Conservation (phyloP, 306 rosid species). For the Sicyos edulis region DNA sequence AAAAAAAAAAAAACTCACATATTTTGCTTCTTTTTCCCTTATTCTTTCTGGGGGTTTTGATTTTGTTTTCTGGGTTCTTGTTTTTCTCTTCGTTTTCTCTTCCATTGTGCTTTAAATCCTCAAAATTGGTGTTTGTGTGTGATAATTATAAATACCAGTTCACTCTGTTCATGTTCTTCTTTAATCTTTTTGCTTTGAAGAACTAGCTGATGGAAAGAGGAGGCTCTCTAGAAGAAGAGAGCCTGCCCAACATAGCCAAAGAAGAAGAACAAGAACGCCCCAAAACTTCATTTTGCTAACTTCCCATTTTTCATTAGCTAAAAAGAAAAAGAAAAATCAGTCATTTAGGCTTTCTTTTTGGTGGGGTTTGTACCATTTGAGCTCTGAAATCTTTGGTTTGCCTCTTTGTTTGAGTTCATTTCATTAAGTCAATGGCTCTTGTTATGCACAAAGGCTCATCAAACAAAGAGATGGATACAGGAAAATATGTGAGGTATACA, state of each 20-base stretch:
- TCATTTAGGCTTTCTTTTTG: not conserved
- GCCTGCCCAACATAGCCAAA: slow-evolving; percentile 44
- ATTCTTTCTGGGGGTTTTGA: slow-evolving; percentile 34
- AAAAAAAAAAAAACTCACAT: not conserved
- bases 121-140: slow-evolving; percentile 51
- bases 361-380: slow-evolving; percentile 2
- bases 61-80: not conserved
- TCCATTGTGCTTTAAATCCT: slow-evolving; percentile 24
- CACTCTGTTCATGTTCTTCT: slow-evolving; percentile 17
- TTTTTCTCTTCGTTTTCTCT: not conserved
- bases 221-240: slow-evolving; percentile 95
- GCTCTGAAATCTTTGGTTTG: too few relatives aligned
- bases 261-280: slow-evolving; percentile 43
- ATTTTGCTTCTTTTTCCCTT: not conserved
- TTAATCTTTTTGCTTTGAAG: slow-evolving; percentile 21
- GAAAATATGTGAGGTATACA: slow-evolving; percentile 89
- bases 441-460: slow-evolving; percentile 59
- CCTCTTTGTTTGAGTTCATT: slow-evolving; percentile 7
- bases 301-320: slow-evolving; percentile 10
- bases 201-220: slow-evolving; percentile 66
- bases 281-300: slow-evolving; percentile 23
- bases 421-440: slow-evolving; percentile 47
- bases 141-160: slow-evolving; percentile 29
- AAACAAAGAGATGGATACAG: slow-evolving; percentile 60
- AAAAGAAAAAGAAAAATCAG: not conserved